phyloP scores from a whole-genome alignment of 2,329 filamentous ascomycete species.

The Dothistroma pini region DNA sequence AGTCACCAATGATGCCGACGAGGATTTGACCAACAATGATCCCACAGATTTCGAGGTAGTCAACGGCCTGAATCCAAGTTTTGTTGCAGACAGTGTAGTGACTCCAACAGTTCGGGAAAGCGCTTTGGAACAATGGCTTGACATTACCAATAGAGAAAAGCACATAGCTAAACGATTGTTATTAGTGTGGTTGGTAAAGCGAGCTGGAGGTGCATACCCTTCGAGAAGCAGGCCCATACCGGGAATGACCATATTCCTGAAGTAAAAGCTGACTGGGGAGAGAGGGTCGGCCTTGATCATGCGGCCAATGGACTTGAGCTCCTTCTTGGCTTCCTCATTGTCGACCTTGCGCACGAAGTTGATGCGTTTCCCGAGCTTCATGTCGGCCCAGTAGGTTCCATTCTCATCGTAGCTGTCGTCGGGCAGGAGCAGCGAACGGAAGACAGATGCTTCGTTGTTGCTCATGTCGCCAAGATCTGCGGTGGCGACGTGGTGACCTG shows the following conservation, averaged over 20 bases:
- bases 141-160: constrained; percentile 96
- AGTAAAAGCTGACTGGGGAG: constrained; percentile 79
- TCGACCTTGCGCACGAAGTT: constrained; percentile 75
- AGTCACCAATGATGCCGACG: constrained; percentile 76
- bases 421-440: constrained; percentile 76
- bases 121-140: constrained; percentile 70
- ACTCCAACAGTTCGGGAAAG: constrained; percentile 76
- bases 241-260: constrained; percentile 85
- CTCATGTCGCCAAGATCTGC: constrained; percentile 50
- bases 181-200: not conserved
- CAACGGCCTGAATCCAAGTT: constrained; percentile 79
- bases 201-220: constrained; percentile 50
- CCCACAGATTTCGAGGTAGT: constrained; percentile 88
- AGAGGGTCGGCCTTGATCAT: constrained; percentile 88
- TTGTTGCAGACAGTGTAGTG: constrained; percentile 60
- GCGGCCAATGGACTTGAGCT: constrained; percentile 62
- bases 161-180: constrained; percentile 62
- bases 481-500: constrained; percentile 43
- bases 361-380: constrained; percentile 66
- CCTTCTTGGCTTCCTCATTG: constrained; percentile 62
- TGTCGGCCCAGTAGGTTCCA: constrained; percentile 90
- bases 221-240: constrained; percentile 90
- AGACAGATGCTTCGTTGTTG: constrained; percentile 58
- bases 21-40: constrained; percentile 92
- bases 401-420: constrained; percentile 81